Evolutionary conservation across 75 land plant species (phyloP).

Genomic region (Adiantum capillusveneris): DNA sequence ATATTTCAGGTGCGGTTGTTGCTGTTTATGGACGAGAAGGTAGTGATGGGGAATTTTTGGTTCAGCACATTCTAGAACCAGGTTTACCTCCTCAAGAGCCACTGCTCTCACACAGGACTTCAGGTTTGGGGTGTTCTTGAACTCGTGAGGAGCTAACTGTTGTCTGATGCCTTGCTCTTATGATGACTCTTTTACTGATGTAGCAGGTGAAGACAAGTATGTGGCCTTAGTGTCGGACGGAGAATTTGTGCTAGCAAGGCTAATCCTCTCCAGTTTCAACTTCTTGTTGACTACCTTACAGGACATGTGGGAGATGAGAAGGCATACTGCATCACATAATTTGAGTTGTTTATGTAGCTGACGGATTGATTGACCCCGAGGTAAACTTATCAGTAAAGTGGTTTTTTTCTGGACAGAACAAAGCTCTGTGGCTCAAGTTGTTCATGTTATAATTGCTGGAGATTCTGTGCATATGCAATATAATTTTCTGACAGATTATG

Average conservation of each 20-base stretch:
- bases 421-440: constrained; percentile 73
- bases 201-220: constrained; percentile 58
- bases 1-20: constrained; percentile 66
- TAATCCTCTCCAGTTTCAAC: constrained; percentile 89
- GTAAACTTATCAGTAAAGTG: too few relatives aligned
- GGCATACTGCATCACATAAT: constrained; percentile 30
- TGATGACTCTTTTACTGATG: too few relatives aligned
- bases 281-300: constrained; percentile 85
- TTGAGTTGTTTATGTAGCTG: too few relatives aligned
- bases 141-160: too few relatives aligned
- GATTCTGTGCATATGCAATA: constrained; percentile 65
- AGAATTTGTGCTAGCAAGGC: constrained; percentile 53
- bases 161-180: too few relatives aligned
- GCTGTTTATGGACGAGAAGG: constrained; percentile 82
- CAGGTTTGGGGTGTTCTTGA: too few relatives aligned
- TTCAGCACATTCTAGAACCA: constrained; percentile 76
- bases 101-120: too few relatives aligned
- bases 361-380: too few relatives aligned
- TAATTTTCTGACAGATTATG: constrained; percentile 68
- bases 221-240: constrained; percentile 75
- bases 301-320: constrained; percentile 93
- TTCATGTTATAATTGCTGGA: constrained; percentile 84
- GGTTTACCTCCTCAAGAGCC: constrained; percentile 78
- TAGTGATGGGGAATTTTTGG: constrained; percentile 72
- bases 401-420: constrained; percentile 66